phyloP scores from a whole-genome alignment of 805 yeast species.

The Candida bentonensis region DNA sequence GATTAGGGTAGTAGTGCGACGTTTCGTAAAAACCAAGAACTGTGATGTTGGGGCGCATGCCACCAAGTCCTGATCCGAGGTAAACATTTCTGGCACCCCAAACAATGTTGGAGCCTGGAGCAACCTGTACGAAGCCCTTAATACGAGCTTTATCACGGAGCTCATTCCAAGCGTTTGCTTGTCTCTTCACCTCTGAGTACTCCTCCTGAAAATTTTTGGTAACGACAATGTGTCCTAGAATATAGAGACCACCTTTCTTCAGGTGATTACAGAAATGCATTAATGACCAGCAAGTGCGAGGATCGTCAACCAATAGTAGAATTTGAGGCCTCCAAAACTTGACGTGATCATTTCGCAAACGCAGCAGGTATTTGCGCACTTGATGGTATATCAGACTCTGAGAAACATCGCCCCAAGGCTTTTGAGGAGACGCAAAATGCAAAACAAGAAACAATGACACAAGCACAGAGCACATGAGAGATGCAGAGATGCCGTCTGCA shows the following conservation, averaged over 20 bases:
- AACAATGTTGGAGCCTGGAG: constrained; percentile 70
- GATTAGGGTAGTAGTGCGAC: constrained; percentile 16
- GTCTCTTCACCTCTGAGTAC: constrained; percentile 54
- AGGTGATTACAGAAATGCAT: constrained; percentile 87
- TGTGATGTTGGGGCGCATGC: constrained; percentile 93
- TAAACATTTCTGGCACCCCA: constrained; percentile 95
- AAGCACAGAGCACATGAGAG: constrained; percentile 54
- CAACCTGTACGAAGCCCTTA: constrained; percentile 90
- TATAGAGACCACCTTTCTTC: constrained; percentile 89
- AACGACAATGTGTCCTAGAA: constrained; percentile 82
- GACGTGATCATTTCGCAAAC: constrained; percentile 81
- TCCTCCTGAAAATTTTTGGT: constrained; percentile 47
- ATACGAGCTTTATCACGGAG: constrained; percentile 63
- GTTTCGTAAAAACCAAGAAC: constrained; percentile 81
- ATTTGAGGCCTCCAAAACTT: constrained; percentile 98
- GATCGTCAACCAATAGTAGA: constrained; percentile 74
- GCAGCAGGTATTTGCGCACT: constrained; percentile 75
- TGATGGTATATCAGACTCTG: constrained; percentile 92
- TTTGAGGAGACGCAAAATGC: constrained; percentile 87
- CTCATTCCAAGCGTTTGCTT: constrained; percentile 70
- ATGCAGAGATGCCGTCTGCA: constrained; percentile 84
- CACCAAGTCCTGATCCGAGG: constrained; percentile 93
- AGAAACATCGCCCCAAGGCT: constrained; percentile 97
- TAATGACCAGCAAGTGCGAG: constrained; percentile 82
- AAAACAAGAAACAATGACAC: constrained; percentile 57